Evolutionary conservation across 73 alveolate genomes (phyloP), one percentile per base, ranked within the genome.

Genomic region (Paramecium octaurelia): DNA sequence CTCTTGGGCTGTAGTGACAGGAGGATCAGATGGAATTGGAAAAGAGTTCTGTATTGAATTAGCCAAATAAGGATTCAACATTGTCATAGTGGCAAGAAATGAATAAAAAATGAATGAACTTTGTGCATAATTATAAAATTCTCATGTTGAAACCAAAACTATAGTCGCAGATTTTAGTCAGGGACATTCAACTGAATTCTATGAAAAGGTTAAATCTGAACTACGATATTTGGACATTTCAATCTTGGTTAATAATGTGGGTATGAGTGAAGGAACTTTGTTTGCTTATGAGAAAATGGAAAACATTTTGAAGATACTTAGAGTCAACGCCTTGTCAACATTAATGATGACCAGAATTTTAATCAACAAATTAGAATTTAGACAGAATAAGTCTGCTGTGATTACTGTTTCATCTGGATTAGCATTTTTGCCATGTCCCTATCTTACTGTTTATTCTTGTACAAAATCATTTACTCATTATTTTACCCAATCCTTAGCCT

Each of bases 11-110:
- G 21, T 91, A 27, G 44, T 91, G 6, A 80, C 95, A 10, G 95
- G 95, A 31, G 93, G 94, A 46, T 12, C 95, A 6, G 94, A 86
- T 29, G 95, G 95, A 6, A 85, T 91, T 14, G 95, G 95, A 29
- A 85, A 50, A 91, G 95, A 85, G 34, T 91, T 91, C 46, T 24
- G 77, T 80, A 27, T 46, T 2, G 58, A 75, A 27, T 91, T 91
- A 21, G 95, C 95, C 24, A 91, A 86, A 77, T 24, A 83, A 85
- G 94, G 94, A 44, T 83, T 91, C 6, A 91, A 91, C 44, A 24
- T 91, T 24, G 73, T 91, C 1, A 3, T 75, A 5, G 50, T 68
- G 12, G 40, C 44, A 3, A 21, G 21, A 5, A 68, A 27, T 12
- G 4, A 31, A 60, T 23, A 23, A 24, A 60, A 60, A 7, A 60